phyloP scores from a whole-genome alignment of 192 early-diverging fungal genomes.

The Coemansia erecta region DNA sequence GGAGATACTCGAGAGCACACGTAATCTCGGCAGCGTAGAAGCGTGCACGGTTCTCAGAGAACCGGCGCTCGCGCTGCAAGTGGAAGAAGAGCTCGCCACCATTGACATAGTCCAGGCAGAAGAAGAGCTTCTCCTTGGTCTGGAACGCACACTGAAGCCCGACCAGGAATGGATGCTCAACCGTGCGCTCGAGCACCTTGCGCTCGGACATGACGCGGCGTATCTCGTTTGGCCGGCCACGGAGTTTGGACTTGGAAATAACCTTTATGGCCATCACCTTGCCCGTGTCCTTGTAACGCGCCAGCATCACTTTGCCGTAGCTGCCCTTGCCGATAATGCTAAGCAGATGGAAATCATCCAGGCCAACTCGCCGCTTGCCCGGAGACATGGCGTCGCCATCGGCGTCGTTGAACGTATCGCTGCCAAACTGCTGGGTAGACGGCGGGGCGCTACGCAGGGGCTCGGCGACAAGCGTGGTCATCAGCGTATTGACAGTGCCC shows the following conservation, averaged over 20 bases:
- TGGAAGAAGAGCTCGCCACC: conserved; percentile 78
- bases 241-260: conserved; percentile 66
- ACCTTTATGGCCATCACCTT: conserved; percentile 71
- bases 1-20: conserved; percentile 69
- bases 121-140: conserved; percentile 63
- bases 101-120: conserved; percentile 74
- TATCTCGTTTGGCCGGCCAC: conserved; percentile 62
- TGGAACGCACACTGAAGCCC: conserved; percentile 64
- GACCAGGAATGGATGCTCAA: conserved; percentile 56
- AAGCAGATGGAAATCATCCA: conserved; percentile 67
- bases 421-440: conserved; percentile 12
- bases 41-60: conserved; percentile 60
- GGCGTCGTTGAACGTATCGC: conserved; percentile 3
- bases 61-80: conserved; percentile 64
- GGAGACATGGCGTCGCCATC: conserved; percentile 4
- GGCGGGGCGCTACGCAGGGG: conserved; percentile 30
- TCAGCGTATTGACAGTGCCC: conserved; percentile 47
- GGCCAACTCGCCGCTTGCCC: conserved; percentile 23
- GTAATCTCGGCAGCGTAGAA: conserved; percentile 63
- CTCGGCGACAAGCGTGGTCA: conserved; percentile 38
- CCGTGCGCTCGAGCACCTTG: conserved; percentile 51
- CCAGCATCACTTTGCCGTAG: conserved; percentile 75
- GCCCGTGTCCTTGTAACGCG: conserved; percentile 70
- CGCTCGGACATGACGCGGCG: conserved; percentile 62
- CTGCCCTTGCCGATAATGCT: conserved; percentile 76